Evolutionary conservation across 2,329 filamentous ascomycete genomes (phyloP), one percentile per base, ranked within the genome.

Genomic region (Cercospora nicotianae): DNA sequence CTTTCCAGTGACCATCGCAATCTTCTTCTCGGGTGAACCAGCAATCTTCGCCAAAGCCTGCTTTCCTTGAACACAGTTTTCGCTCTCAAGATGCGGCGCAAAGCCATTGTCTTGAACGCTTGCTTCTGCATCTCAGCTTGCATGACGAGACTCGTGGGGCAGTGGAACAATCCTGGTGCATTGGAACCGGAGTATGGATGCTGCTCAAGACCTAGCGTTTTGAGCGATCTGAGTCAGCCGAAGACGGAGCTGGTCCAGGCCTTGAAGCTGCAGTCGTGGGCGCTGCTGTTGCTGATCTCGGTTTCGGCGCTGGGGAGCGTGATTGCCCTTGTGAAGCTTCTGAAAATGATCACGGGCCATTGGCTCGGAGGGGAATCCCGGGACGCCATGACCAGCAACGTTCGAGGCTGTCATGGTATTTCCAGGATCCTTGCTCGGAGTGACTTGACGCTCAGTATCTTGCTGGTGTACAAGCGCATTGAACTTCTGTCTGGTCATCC

Each of bases 71-170:
- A 63, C 12, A 45, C 71, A 70, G 42, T 67, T 57, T 5, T 66
- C 67, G 16, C 16, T 48, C 62, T 73, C 68, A 13, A 73, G 30
- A 61, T 72, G 71, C 68, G 69, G 66, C 4, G 62, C 66, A 9
- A 73, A 66, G 1, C 70, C 70, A 16, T 70, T 72, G 66, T 68
- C 62, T 70, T 73, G 70, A 73, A 72, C 3, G 55, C 31, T 13
- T 66, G 60, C 20, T 64, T 28, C 5, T 33, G 63, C 51, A 59
- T 23, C n/a, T 18, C n/a, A 26, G 16, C 31, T n/a, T 16, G 31
- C 9, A 33, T 31, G 23, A 18, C 18, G 13, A 23, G 63, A 55
- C n/a, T 33, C 9, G 65, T 68, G 5, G 70, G 70, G 36, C 69
- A 70, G 39, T 69, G 68, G n/a, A n/a, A n/a, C n/a, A n/a, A n/a